Evolutionary conservation across 441 rosid genomes (phyloP), one percentile per base, ranked within the genome.

Genomic region (Pelargonium australe): DNA sequence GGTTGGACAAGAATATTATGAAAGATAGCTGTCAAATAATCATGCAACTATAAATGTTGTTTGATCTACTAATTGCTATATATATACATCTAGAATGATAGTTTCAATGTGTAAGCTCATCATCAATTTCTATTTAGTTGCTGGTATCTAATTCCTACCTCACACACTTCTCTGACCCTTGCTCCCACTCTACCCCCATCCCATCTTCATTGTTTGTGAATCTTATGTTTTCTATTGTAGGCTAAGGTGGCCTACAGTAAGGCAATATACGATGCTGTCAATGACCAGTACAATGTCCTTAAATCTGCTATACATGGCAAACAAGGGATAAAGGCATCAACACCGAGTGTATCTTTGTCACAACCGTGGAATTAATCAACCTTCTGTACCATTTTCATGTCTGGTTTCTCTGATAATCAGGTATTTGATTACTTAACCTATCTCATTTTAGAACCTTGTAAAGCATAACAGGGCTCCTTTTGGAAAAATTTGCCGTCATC

Each of bases 311-410:
- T 90, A 64, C 80, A 83, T 67, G 83, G 85, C n/a, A 80, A 82
- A 71, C 80, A 17, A 77, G 92, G 96, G 68, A 65, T 80, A 9
- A 80, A 81, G 65, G 91, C 92, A 73, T 89, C 97, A 73, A 87
- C 73, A 66, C 78, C 86, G 31, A 68, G 71, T 10, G 82, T 90
- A 75, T 82, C 90, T 41, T 76, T 93, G 77, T 89, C 96, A 68
- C 98, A 89, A 73, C 90, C 97, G 53, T 90, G 96, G 95, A 80
- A 80, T 66, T 84, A 85, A 76, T 70, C 66, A 73, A 44, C 64
- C 23, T 67, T 70, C 75, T 73, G 44, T 53, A 2, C 20, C 43
- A 51, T 70, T 44, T 60, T 31, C 63, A 64, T 62, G 43, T 28
- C 41, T 7, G 43, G 65, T 66, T 44, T 2, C 64, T 43, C 41